Base-by-base conservation (phyloP, 2,329 filamentous ascomycete genomes). In the Didymella exigua region DNA sequence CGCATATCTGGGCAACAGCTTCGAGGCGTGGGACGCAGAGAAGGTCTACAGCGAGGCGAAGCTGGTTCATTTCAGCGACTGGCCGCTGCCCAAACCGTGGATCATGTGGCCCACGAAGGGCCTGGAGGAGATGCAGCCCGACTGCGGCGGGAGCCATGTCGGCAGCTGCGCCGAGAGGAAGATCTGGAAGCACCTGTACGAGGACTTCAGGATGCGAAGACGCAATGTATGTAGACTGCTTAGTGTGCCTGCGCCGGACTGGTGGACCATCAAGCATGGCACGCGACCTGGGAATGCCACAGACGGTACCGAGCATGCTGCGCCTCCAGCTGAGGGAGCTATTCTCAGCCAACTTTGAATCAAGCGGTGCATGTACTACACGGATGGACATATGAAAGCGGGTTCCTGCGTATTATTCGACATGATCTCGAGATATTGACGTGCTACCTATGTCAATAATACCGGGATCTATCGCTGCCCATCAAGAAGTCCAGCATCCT, bases 11-110 rank as follows among this genome's bases (percentile, higher is more conserved):
- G 82, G 84, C 1, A 82, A 82, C 60, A 64, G 75, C 14, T 73
- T 77, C 1, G 84, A 84, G 58, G 61, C 66, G 2, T 90, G 87
- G 86, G 82, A 89, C 63, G 79, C 86, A 0, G 75, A 85, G 21
- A 73, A 69, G 34, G 78, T 80, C 1, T 77, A 84, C 47, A 79
- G 79, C 13, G 85, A 89, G 63, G 84, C 86, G 6, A 89, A 88
- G 59, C 79, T 88, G 5, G 76, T 90, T 2, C 88, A 90, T 69
- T 90, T 90, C 69, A 87, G 84, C 11, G 88, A 91, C 66, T 89
- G 84, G 84, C 88, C 88, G 1, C 63, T 89, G 5, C 86, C 87
- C 0, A 90, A 90, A 61, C 84, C 84, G 2, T 86, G 84, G 83
- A 71, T 84, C 44, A 76, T 79, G 75, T 79, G 76, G 75, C 72